Conservation (phyloP, 768 basidiomycete genomes). For the Daedalea quercina region DNA sequence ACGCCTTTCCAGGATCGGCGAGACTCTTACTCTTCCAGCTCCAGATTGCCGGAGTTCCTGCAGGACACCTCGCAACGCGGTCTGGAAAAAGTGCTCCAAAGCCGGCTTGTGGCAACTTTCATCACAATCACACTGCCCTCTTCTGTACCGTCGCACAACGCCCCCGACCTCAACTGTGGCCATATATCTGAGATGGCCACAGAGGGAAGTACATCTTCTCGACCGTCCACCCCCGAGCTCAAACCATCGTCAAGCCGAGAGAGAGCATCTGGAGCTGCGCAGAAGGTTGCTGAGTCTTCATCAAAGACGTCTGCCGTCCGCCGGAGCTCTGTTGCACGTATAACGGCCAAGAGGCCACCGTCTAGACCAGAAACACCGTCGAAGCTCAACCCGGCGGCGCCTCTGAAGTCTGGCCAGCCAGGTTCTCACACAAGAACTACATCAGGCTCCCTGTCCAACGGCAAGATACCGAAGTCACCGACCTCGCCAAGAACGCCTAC, state of each 20-base stretch:
- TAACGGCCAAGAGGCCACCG: constrained; percentile 9
- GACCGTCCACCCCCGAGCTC: neutral
- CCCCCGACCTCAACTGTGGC: too few relatives aligned
- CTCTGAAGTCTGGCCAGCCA: neutral
- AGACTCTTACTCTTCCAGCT: constrained; percentile 6
- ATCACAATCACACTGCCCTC: constrained; percentile 46
- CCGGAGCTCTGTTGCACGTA: constrained; percentile 2
- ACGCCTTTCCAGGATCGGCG: constrained; percentile 1
- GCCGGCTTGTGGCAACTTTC: constrained; percentile 76
- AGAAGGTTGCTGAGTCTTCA: neutral
- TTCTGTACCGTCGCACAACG: neutral
- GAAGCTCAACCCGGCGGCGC: constrained; percentile 5
- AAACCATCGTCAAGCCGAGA: neutral
- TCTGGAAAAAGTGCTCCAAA: constrained; percentile 63
- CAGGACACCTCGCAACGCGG: constrained; percentile 60
- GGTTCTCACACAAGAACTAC: neutral
- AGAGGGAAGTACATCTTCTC: constrained; percentile 3
- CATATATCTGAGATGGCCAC: neutral
- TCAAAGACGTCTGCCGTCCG: constrained; percentile 19
- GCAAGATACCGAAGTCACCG: constrained; percentile 7
- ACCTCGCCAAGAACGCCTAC: constrained; percentile 9
- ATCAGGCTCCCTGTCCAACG: neutral
- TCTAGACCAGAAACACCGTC: constrained; percentile 7
- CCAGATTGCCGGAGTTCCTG: constrained; percentile 28
- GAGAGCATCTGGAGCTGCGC: neutral